Percentiles rank a stretch among this genome's conserved stretches.
Conservation (phyloP, 2,329 filamentous ascomycete species). For the Xylogone sp. region DNA sequence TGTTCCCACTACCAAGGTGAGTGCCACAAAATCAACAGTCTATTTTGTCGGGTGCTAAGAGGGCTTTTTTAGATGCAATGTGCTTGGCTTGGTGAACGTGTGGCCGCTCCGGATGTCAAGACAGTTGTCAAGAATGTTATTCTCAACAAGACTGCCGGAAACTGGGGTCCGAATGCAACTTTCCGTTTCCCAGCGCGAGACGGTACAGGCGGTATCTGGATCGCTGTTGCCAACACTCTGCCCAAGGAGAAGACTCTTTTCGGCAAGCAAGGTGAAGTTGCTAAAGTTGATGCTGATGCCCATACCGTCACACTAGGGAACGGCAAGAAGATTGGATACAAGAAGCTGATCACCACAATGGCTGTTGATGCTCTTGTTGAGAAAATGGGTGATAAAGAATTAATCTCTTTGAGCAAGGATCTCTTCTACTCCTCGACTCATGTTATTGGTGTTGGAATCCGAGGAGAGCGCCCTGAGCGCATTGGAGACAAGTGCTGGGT, state of each 20-base stretch:
- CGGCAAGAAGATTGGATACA: constrained; percentile 85
- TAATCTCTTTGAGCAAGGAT: constrained; percentile 78
- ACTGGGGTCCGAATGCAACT: constrained; percentile 97
- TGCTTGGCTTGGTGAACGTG: constrained; percentile 96
- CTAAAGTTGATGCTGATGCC: constrained; percentile 79
- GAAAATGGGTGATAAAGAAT: constrained; percentile 82
- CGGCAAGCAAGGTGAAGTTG: constrained; percentile 78
- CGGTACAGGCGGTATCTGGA: constrained; percentile 98
- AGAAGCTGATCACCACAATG: constrained; percentile 95
- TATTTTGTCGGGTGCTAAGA: background rate
- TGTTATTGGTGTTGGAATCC: constrained; percentile 93
- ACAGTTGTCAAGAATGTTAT: constrained; percentile 90
- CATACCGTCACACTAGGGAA: constrained; percentile 81
- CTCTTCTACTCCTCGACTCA: constrained; percentile 97
- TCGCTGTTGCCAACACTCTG: constrained; percentile 88
- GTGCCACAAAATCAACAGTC: background rate
- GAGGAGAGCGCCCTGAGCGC: constrained; percentile 84
- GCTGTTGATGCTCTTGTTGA: constrained; percentile 84
- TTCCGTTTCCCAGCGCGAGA: constrained; percentile 97
- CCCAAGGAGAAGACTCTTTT: constrained; percentile 90
- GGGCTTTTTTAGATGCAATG: constrained; percentile 82
- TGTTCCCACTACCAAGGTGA: constrained; percentile 91
- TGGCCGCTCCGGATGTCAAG: constrained; percentile 95
- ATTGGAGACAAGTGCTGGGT: constrained; percentile 99
- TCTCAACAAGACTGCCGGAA: constrained; percentile 90